These are phyloP conservation scores for Ramichloridium luteum DNA, from an alignment of 2,329 filamentous ascomycete genomes.

Conservation along the genomic window DNA sequence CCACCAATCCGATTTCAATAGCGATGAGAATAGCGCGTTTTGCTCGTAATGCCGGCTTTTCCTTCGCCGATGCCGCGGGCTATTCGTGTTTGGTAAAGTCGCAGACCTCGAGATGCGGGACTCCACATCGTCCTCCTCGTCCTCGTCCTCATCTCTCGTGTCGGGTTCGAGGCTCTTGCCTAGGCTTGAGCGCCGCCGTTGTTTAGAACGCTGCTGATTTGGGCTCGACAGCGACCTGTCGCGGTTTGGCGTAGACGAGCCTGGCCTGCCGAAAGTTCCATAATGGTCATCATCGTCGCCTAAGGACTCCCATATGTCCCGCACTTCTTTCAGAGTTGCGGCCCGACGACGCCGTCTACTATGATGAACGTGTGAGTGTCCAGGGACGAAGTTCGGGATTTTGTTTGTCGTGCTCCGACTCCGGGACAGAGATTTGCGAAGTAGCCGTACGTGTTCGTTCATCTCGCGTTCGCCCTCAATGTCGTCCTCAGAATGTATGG, in stretches of 20 bases:
- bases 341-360: constrained; percentile 19
- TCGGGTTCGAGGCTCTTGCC: constrained; percentile 9
- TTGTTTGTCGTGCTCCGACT: constrained; percentile 10
- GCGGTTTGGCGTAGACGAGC: constrained; percentile 6
- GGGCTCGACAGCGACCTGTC: constrained; percentile 6
- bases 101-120: constrained; percentile 11
- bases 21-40: constrained; percentile 21
- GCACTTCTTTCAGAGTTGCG: constrained; percentile 22
- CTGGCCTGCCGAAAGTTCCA: constrained; percentile 14
- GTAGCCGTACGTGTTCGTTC: constrained; percentile 13
- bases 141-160: constrained; percentile 5
- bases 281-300: constrained; percentile 18
- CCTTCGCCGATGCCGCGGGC: constrained; percentile 10
- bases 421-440: constrained; percentile 11
- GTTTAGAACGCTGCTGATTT: constrained; percentile 9
- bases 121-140: constrained; percentile 3
- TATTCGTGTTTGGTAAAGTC: constrained; percentile 1
- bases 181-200: constrained; percentile 13
- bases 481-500: constrained; percentile 15
- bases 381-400: constrained; percentile 5
- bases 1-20: constrained; percentile 22
- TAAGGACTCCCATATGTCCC: constrained; percentile 22
- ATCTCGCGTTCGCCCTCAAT: constrained; percentile 9
- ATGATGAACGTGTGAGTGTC: constrained; percentile 8
- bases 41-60: constrained; percentile 15